Evolutionary conservation across 179 eudicot genomes (phyloP).

Genomic region (Silene vulgaris): DNA sequence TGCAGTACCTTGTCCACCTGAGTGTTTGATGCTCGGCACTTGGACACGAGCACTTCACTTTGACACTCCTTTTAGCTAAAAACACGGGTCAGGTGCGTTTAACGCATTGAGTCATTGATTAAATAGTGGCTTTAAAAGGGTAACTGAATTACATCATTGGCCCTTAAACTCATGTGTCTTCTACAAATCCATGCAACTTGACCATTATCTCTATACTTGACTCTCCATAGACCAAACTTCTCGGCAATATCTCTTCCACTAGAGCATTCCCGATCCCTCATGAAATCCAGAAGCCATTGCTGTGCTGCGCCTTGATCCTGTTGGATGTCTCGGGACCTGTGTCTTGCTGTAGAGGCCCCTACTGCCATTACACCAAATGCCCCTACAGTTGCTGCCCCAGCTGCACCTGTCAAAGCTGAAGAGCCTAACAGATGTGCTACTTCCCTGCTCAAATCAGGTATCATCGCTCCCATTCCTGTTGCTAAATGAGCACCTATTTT

Average conservation of each 20-base stretch:
- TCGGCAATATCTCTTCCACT: constrained; percentile 85
- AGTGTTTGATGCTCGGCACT: not conserved
- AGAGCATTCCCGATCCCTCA: constrained; percentile 69
- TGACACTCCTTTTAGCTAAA: not conserved
- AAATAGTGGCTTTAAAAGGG: constrained; percentile 44
- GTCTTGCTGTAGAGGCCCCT: constrained; percentile 37
- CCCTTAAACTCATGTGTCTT: constrained; percentile 62
- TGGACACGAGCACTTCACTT: not conserved
- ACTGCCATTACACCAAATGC: constrained; percentile 59
- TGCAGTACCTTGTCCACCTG: not conserved
- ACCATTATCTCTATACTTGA: constrained; percentile 79
- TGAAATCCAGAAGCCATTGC: constrained; percentile 85
- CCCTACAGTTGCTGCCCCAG: constrained; percentile 69
- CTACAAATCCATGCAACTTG: constrained; percentile 92
- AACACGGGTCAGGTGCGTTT: not conserved
- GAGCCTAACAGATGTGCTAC: constrained; percentile 61
- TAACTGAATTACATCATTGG: constrained; percentile 61
- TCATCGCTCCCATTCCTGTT: constrained; percentile 83
- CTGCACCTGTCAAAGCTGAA: constrained; percentile 60
- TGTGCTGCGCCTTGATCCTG: constrained; percentile 83
- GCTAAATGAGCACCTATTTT: constrained; percentile 93
- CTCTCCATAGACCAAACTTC: constrained; percentile 91
- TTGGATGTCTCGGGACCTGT: constrained; percentile 48
- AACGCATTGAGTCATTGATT: not conserved
- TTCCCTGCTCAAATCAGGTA: constrained; percentile 82